Evolutionary conservation across 2,329 filamentous ascomycete genomes (phyloP), one percentile per base, ranked within the genome.

Genomic region (Mariannaea sp.): DNA sequence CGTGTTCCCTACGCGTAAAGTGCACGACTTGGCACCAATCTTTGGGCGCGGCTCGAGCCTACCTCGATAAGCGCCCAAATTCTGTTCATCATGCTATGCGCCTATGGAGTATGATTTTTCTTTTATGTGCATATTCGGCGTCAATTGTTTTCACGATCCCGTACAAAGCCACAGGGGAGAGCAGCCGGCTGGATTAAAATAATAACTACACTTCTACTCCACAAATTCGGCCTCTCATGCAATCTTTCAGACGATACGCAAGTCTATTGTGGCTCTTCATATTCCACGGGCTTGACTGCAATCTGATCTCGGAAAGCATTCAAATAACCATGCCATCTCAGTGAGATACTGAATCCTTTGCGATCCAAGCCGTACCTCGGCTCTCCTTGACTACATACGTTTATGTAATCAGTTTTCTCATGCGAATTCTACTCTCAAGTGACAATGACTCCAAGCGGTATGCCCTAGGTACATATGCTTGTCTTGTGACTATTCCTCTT

Each of bases 321-420:
- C 3, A 13, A 33, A 24, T 20, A 14, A 22, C 20, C 42, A 39
- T 6, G 16, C 4, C 7, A 16, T 8, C 17, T n/a, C 30, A 13
- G 12, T 2, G 19, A 12, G 14, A 47, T 42, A 13, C 16, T 45
- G 16, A 32, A 32, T 26, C 30, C 40, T 46, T 32, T 13, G 22
- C 19, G 20, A 16, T 29, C n/a, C 45, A 48, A 24, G 56, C 39
- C 29, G 53, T 40, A 56, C 53, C 56, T 61, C 53, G 52, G 56
- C 45, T 61, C 44, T 43, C 7, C 22, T 47, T 24, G 22, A 24
- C 22, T 52, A 19, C 43, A 24, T 24, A 26, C 19, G 20, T 30
- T 33, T 33, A 13, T 12, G 20, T 22, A 22, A 24, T 12, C 10
- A 8, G n/a, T n/a, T 27, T 36, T 35, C 14, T 27, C 14, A 16